A percentile compares a stretch with the other conserved stretches of the same genome.
These are phyloP conservation scores for Neolentinus lepideus DNA, from an alignment of 1,284 basidiomycete species.

Conservation along the genomic window DNA sequence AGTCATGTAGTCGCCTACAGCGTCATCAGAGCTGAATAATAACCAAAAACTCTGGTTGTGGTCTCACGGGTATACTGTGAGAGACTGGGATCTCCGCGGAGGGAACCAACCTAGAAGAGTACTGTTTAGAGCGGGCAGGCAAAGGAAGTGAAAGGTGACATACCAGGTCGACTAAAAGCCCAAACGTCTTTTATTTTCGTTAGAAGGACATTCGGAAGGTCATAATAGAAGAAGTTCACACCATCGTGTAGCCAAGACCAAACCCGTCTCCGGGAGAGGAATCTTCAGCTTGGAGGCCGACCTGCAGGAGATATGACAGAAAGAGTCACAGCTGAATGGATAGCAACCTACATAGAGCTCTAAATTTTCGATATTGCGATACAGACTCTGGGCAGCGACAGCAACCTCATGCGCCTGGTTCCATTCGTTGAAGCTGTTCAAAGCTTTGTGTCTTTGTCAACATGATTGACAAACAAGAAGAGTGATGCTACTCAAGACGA, in stretches of 20 bases:
- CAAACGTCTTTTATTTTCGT: slow-evolving; percentile 28
- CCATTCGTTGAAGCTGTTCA: slow-evolving; percentile 48
- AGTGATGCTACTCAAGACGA: background rate
- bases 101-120: background rate
- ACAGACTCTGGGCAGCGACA: slow-evolving; percentile 39
- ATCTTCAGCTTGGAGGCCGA: slow-evolving; percentile 45
- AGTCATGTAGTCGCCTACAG: slow-evolving; percentile 20
- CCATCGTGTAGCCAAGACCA: slow-evolving; percentile 45
- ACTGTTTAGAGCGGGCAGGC: background rate
- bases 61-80: background rate
- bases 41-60: background rate
- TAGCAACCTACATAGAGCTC: slow-evolving; percentile 37
- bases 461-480: background rate
- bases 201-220: slow-evolving; percentile 17
- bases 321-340: slow-evolving; percentile 8
- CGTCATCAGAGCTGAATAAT: background rate
- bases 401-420: slow-evolving; percentile 42
- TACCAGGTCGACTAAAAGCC: background rate
- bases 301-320: slow-evolving; percentile 20
- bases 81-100: background rate
- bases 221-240: background rate
- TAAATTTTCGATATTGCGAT: slow-evolving; percentile 44
- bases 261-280: slow-evolving; percentile 41
- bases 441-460: slow-evolving; percentile 19
- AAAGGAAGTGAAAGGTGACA: background rate